A percentile compares a stretch with the other conserved stretches of the same genome.
Conservation (phyloP, 306 rosid species). For the Alnus rubra region DNA sequence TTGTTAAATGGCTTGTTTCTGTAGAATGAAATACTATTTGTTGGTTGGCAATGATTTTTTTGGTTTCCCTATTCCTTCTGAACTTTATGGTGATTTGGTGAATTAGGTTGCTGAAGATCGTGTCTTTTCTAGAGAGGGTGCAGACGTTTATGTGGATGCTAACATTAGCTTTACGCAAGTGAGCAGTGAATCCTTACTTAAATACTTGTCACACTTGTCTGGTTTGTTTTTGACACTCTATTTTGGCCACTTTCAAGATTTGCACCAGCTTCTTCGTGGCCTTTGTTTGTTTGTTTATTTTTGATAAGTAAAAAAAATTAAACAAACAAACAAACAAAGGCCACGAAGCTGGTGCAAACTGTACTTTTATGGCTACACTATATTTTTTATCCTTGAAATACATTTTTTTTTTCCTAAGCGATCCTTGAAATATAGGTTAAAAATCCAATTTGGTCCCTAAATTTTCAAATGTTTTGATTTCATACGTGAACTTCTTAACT, state of each 20-base stretch:
- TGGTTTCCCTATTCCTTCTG: conserved; percentile 12
- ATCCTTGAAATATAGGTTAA: neutral
- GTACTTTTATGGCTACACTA: neutral
- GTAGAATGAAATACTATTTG: neutral
- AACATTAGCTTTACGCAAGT: conserved; percentile 96
- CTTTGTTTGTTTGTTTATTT: neutral
- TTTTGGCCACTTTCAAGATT: neutral
- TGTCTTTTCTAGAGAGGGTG: conserved; percentile 79
- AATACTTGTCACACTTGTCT: conserved; percentile 12
- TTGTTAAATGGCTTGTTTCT: conserved; percentile 9
- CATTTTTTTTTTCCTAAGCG: too few species aligned
- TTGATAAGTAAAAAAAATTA: too few species aligned
- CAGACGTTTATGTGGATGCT: conserved; percentile 83
- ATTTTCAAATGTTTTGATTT: neutral
- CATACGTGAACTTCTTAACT: neutral
- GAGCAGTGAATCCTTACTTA: conserved; percentile 30
- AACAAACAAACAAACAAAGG: neutral
- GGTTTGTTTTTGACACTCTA: neutral
- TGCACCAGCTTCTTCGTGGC: neutral
- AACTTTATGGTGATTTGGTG: conserved; percentile 29
- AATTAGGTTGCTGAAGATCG: conserved; percentile 83
- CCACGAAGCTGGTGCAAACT: neutral
- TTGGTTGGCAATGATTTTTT: conserved; percentile 15
- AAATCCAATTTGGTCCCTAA: neutral
- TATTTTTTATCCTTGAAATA: neutral